Evolutionary conservation across 495 filamentous ascomycete species (phyloP), one percentile per base, ranked within the genome.

Genomic region (Aspergillus asperescens): DNA sequence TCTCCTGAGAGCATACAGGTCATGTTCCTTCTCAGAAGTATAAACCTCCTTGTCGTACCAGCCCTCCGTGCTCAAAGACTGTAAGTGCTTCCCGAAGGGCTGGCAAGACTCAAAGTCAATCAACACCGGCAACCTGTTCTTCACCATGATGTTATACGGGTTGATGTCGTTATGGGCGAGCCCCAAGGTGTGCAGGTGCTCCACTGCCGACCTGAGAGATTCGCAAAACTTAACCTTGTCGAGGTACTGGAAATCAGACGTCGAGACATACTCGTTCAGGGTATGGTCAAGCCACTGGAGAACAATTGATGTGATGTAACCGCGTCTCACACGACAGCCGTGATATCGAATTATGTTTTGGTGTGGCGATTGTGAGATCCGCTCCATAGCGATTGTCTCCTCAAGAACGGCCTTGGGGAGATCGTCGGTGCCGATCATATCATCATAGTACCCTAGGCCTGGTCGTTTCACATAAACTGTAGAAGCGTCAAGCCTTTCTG

Each of bases 21-120:
- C 41, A 44, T 29, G 41, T 18, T 44, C 25, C 41, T 44, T 44
- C 24, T 44, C 41, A 6, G 41, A 44, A 8, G 41, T 44, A 9
- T 1, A 10, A 13, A 44, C 28, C n/a, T 7, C 2, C 24, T 44
- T 15, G 4, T 44, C 41, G 16, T 29, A 44, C 41, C 41, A 44
- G 2, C 41, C 41, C 7, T n/a, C 13, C 24, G 41, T 44, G 1
- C 41, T 12, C 23, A 44, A 28, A 1, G 41, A 28, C 23, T 28
- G 23, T 8, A 18, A 18, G 1, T 6, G 23, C 4, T 29, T 8
- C 1, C 41, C 41, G 16, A 29, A 28, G 5, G 41, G 41, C 23
- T 27, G 23, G 6, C 41, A 44, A 3, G n/a, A 28, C 2, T 28
- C 41, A 44, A 44, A 44, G 41, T 44, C 41, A 18, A 44, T 44